Conservation (phyloP, 2,329 filamentous ascomycete genomes). For the Aspergillus vadensis region DNA sequence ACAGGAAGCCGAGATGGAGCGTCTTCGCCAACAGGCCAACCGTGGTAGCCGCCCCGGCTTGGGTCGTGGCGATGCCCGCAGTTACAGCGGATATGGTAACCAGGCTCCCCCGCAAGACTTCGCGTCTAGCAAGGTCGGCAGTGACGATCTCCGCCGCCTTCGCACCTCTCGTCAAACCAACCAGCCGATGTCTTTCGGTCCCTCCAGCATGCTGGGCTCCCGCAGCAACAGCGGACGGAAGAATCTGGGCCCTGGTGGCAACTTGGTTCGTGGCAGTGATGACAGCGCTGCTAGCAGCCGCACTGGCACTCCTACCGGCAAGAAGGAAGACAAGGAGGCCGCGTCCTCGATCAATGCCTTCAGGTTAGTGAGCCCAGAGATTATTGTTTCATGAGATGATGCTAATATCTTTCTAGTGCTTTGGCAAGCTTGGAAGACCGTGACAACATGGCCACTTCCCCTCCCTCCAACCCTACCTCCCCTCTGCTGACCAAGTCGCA, state of each 20-base stretch:
- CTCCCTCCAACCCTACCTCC: conserved; percentile 51
- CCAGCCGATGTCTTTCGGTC: conserved; percentile 70
- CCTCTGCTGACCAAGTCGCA: conserved; percentile 51
- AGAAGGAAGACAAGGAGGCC: conserved; percentile 63
- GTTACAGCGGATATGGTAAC: conserved; percentile 70
- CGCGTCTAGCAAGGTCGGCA: conserved; percentile 77
- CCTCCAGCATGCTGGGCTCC: conserved; percentile 83
- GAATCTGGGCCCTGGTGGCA: conserved; percentile 71
- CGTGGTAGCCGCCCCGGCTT: conserved; percentile 69
- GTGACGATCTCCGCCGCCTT: conserved; percentile 87
- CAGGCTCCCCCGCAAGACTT: conserved; percentile 71
- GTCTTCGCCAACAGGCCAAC: conserved; percentile 51
- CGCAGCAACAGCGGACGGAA: conserved; percentile 83
- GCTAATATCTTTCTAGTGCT: conserved; percentile 40
- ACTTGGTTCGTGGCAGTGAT: conserved; percentile 72
- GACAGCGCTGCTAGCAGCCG: conserved; percentile 87
- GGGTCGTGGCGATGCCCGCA: conserved; percentile 84
- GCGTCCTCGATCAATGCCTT: conserved; percentile 84
- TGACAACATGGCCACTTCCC: conserved; percentile 51
- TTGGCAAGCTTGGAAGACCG: conserved; percentile 50
- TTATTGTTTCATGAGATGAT: not conserved
- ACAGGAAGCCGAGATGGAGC: conserved; percentile 75
- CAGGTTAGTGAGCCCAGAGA: conserved; percentile 64
- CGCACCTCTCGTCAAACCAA: conserved; percentile 62
- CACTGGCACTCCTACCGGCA: conserved; percentile 79